A percentile compares a stretch with the other conserved stretches of the same genome.
These are phyloP conservation scores for Scheffersomyces titani DNA, from an alignment of 1,139 yeast genomes.

Conservation along the genomic window DNA sequence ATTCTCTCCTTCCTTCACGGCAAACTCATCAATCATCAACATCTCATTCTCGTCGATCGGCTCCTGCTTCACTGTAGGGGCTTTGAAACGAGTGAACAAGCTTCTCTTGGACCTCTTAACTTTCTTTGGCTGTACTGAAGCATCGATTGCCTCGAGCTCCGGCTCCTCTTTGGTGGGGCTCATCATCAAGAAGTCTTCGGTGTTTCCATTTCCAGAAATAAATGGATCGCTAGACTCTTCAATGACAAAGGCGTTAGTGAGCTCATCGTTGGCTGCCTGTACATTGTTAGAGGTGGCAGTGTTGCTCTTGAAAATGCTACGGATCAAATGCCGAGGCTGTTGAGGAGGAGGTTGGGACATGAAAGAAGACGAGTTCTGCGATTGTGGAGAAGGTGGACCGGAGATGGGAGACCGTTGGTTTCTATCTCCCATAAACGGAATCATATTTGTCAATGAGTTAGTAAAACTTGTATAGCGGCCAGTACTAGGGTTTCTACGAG, in stretches of 20 bases:
- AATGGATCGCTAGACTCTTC: conserved; percentile 1
- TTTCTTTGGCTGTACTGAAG: conserved; percentile 21
- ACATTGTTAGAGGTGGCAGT: conserved; percentile 5
- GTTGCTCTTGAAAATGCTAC: conserved; percentile 42
- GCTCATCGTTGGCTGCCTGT: conserved; percentile 1
- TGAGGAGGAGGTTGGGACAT: conserved; percentile 15
- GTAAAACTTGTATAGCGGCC: conserved; percentile 39
- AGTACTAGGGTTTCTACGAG: conserved; percentile 13
- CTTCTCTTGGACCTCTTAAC: conserved; percentile 37
- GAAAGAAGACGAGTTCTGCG: conserved; percentile 1
- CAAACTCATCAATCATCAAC: conserved; percentile 1
- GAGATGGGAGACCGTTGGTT: conserved; percentile 27
- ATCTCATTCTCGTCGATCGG: conserved; percentile 9
- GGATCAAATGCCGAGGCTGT: conserved; percentile 38
- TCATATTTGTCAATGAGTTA: conserved; percentile 40
- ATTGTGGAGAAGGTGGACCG: conserved; percentile 15
- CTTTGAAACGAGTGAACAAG: conserved; percentile 43
- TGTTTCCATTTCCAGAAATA: conserved; percentile 3
- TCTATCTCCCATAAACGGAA: conserved; percentile 48
- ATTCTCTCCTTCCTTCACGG: conserved; percentile 13
- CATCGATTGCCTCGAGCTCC: conserved; percentile 17
- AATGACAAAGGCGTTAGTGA: conserved; percentile 1
- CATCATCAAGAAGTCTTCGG: conserved; percentile 20
- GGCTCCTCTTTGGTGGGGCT: conserved; percentile 24
- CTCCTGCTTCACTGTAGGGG: conserved; percentile 26